Base-by-base conservation (phyloP, 176 grass and related monocot genomes). In the Calamus simplicifolius region DNA sequence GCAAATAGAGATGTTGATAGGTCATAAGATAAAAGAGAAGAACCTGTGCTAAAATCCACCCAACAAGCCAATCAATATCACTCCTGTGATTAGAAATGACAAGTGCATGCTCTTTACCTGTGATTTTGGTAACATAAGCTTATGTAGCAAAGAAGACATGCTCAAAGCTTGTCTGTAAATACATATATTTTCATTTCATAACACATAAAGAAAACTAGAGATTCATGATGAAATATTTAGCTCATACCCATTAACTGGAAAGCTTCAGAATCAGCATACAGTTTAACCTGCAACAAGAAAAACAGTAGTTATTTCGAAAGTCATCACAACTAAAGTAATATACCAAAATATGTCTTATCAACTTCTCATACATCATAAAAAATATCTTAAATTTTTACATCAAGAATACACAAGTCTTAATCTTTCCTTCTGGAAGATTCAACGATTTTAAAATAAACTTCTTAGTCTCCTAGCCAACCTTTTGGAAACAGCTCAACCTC, bases 31-130 rank as follows among this genome's bases (percentile, higher is more conserved):
- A 23, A 23, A 23, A 23, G 18, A 70, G 30, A 76, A 49, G 12
- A 70, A 95, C 89, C 84, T 95, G 74, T 13, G 89, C 84, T 71
- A 95, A 79, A 66, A 95, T 80, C 89, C 84, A 95, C 62, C 89
- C 89, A 65, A 95, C 86, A 73, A 95, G 84, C 84, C 89, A 95
- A 63, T 95, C 89, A 74, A 95, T 95, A 63, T 95, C 89, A 50
- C 83, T 95, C 50, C 59, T 76, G 69, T 95, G 89, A 77, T 95
- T 95, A 30, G 70, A 88, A 57, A 95, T 75, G 26, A 95, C 14
- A 21, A 95, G 84, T 64, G 89, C 72, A 25, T 95, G 84, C 51
- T 95, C 89, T 74, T 85, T 88, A 16, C 89, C 84, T 95, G 57
- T 53, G 84, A 31, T 52, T 38, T 75, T 52, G 25, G 55, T 69